Evolutionary conservation across 495 filamentous ascomycete genomes (phyloP), one percentile per base, ranked within the genome.

Genomic region (Peziza echinospora): DNA sequence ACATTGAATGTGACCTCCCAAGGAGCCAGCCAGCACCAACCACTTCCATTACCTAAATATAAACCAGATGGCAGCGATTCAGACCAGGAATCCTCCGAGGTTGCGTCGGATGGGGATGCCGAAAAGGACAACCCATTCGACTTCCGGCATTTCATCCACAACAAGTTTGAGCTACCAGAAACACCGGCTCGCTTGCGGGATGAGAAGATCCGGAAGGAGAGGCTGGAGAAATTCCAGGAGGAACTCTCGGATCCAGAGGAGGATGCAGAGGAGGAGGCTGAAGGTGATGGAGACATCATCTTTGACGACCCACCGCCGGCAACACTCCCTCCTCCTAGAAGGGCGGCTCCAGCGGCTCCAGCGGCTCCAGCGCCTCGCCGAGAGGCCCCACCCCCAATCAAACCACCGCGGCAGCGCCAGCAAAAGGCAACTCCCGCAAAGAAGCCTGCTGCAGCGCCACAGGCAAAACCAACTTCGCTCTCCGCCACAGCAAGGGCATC

Each of bases 71-170:
- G 21, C 43, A 42, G 26, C 24, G 26, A 30, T 13, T 19, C 11
- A 10, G 30, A 23, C n/a, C 21, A 10, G 3, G 19, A 30, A 1
- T 17, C 41, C 5, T 24, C 17, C 21, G 45, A 40, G 5, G 53
- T 52, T 25, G 53, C 44, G 22, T 56, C 55, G 21, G 56, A 59
- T 10, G 50, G 49, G 16, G 56, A 59, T 19, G 56, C 45, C 7
- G 52, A 55, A 37, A 56, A 51, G n/a, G 53, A 55, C 21, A 55
- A 55, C 40, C 53, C 53, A 23, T 59, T 52, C 25, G 56, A 59
- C 41, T 59, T 47, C 45, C 49, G 56, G 23, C 47, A 59, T 26
- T 59, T 59, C 34, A 43, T 59, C 43, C 59, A 60, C 26, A 57
- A 57, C 21, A 57, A 57, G 24, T 45, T 42, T 26, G 55, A 53